Conservation (phyloP, 345 rosid genomes). For the Arabis hirsuta region DNA sequence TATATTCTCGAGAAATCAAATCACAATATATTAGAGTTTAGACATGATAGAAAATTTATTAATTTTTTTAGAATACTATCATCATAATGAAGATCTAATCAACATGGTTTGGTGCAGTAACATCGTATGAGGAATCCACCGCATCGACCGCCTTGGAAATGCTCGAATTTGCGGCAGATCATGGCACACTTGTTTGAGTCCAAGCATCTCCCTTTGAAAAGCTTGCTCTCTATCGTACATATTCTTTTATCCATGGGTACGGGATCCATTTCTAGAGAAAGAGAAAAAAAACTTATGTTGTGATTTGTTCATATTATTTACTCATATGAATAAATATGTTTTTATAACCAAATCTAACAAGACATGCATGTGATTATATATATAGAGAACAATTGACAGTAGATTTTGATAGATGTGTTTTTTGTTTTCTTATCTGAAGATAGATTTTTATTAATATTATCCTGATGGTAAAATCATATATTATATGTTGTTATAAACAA, state of each 20-base stretch:
- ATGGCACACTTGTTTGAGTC: neutral
- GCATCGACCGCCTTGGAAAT: neutral
- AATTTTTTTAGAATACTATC: neutral
- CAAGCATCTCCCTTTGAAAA: neutral
- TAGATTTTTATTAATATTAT: no score
- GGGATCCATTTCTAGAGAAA: neutral
- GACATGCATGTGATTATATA: neutral
- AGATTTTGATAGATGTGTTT: neutral
- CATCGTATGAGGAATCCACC: neutral
- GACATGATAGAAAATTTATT: neutral
- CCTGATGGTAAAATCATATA: neutral
- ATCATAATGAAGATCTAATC: neutral
- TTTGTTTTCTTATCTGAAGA: no score
- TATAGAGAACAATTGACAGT: neutral
- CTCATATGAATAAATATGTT: neutral
- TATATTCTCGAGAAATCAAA: no score
- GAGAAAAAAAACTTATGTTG: neutral
- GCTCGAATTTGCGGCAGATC: neutral
- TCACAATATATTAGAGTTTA: no score
- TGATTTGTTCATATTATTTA: neutral
- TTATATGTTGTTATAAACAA: neutral
- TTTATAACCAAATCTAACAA: neutral
- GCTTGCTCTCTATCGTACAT: neutral
- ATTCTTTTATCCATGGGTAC: neutral
- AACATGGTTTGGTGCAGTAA: constrained; percentile 3